Conservation (phyloP, 129 eudicot species). For the Flaveria sonorensis region DNA sequence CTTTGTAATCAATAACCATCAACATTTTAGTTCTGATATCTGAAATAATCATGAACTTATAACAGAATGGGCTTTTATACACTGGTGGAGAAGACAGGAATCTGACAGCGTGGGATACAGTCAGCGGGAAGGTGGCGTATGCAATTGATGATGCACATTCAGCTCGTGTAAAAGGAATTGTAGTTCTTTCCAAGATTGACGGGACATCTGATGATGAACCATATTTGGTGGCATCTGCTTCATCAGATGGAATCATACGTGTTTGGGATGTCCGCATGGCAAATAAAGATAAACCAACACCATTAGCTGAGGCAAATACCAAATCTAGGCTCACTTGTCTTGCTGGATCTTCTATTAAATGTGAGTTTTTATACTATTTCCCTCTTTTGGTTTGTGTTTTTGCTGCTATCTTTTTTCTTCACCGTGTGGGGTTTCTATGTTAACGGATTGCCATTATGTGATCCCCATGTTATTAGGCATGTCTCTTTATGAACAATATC, state of each 20-base stretch:
- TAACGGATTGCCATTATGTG: too few relatives aligned
- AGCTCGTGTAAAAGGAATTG: constrained; percentile 86
- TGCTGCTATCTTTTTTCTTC: too few relatives aligned
- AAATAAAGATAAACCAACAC: constrained; percentile 54
- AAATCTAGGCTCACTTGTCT: constrained; percentile 97
- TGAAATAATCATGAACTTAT: constrained; percentile 7
- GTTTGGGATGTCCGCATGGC: constrained; percentile 90
- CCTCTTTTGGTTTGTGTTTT: background rate
- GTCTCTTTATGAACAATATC: too few relatives aligned
- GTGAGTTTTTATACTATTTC: constrained; percentile 43
- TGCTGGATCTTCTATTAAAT: constrained; percentile 86
- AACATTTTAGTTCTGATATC: background rate
- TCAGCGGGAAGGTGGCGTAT: constrained; percentile 75
- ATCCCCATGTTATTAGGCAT: too few relatives aligned
- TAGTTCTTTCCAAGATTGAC: constrained; percentile 61
- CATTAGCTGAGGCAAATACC: constrained; percentile 79
- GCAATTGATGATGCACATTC: constrained; percentile 87
- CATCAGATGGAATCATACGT: constrained; percentile 91
- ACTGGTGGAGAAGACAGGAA: constrained; percentile 93
- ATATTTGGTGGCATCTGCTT: constrained; percentile 81
- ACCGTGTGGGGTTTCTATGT: too few relatives aligned
- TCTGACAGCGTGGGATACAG: constrained; percentile 89
- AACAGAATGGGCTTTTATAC: constrained; percentile 75
- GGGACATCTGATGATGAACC: constrained; percentile 61
- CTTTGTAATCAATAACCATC: background rate